Conservation (phyloP, 2,329 filamentous ascomycete species). For the Chalaropsis ovoidea region DNA sequence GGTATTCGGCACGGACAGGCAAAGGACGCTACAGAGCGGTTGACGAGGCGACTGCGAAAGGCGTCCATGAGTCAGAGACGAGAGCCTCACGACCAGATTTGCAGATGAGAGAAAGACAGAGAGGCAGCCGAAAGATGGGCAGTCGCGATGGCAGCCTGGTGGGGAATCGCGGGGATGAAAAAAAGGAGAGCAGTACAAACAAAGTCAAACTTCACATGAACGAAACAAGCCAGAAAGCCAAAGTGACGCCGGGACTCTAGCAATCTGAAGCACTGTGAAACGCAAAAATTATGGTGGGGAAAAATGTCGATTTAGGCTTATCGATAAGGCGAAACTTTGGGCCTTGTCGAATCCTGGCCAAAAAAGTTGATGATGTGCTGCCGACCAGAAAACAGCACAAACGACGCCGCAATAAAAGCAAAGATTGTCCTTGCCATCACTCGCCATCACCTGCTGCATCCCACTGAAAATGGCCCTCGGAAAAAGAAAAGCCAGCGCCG, state of each 20-base stretch:
- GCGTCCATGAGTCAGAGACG: not conserved
- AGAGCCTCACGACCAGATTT: not conserved
- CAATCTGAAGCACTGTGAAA: no score
- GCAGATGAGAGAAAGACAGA: not conserved
- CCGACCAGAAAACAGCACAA: not conserved
- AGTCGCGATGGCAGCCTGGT: not conserved
- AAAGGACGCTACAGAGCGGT: not conserved
- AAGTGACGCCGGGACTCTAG: no score
- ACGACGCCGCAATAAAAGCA: not conserved
- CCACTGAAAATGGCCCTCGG: constrained; percentile 32
- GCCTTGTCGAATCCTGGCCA: not conserved
- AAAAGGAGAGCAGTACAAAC: not conserved
- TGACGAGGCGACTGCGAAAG: not conserved
- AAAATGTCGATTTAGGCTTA: not conserved
- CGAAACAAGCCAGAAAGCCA: no score
- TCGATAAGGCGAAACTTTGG: constrained; percentile 20
- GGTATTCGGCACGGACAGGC: not conserved
- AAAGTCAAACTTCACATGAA: no score
- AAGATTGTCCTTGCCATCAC: not conserved
- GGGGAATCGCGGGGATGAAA: not conserved
- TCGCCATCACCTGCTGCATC: not conserved
- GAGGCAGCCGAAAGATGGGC: not conserved
- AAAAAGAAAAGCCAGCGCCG: constrained; percentile 36
- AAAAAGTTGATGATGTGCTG: not conserved
- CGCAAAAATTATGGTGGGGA: constrained; percentile 6